Conservation (phyloP, 441 rosid species). For the Syzygium syzygioides region DNA sequence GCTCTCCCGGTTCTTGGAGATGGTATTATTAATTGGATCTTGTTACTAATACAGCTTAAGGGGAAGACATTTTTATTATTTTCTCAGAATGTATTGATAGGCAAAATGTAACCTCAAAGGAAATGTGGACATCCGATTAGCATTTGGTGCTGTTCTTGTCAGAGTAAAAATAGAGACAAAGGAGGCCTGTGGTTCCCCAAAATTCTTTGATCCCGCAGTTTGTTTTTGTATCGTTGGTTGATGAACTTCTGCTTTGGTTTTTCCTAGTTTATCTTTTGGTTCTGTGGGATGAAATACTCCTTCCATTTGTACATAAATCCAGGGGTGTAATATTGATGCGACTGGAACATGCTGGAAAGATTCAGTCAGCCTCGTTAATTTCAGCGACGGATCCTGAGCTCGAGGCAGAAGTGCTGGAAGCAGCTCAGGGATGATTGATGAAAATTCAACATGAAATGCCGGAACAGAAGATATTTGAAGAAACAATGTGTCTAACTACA, state of each 20-base stretch:
- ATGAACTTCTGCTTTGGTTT: background rate
- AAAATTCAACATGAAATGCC: background rate
- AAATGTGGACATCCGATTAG: background rate
- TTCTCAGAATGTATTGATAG: background rate
- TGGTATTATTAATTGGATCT: background rate
- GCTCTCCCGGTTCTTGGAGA: background rate
- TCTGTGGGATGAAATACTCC: background rate
- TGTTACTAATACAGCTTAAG: background rate
- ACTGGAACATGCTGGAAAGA: constrained; percentile 83
- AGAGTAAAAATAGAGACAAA: background rate
- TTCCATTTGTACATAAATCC: background rate
- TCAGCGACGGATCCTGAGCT: constrained; percentile 52
- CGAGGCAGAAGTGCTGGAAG: constrained; percentile 17
- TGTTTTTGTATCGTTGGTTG: background rate
- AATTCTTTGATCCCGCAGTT: background rate
- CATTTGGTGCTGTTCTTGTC: background rate
- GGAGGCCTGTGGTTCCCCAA: background rate
- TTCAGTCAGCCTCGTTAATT: constrained; percentile 84
- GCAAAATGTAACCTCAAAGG: background rate
- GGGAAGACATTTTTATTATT: background rate
- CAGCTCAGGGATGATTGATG: background rate
- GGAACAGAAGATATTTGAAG: background rate
- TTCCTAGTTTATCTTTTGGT: background rate
- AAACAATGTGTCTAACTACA: background rate
- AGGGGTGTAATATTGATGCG: constrained; percentile 97